phyloP scores from a whole-genome alignment of 192 early-diverging fungal genomes.

The Coemansia sp. region DNA sequence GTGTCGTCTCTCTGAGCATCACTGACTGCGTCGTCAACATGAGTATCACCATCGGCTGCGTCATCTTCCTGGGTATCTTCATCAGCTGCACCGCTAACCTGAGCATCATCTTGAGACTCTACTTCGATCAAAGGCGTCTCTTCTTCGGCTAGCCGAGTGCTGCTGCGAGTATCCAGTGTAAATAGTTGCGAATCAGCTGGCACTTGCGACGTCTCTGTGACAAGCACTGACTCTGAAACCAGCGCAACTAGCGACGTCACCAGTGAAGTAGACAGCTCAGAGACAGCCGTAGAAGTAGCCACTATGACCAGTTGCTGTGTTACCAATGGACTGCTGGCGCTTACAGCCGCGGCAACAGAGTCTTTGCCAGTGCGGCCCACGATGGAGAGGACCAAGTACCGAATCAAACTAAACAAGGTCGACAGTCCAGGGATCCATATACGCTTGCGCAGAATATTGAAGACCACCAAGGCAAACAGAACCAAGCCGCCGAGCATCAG shows the following conservation, averaged over 20 bases:
- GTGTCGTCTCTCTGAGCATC: background rate
- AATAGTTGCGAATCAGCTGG: background rate
- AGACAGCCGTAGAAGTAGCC: background rate
- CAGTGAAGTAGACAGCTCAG: background rate
- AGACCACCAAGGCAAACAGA: constrained; percentile 38
- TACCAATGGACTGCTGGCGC: background rate
- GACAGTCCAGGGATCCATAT: constrained; percentile 54
- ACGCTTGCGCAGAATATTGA: constrained; percentile 53
- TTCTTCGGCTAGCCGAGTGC: background rate
- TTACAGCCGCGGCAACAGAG: background rate
- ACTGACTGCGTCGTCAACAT: background rate
- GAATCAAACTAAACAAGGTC: constrained; percentile 22
- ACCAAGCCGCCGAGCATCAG: constrained; percentile 49
- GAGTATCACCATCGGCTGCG: background rate
- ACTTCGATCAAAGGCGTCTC: background rate
- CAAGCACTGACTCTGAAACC: background rate
- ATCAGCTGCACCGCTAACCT: too few relatives aligned
- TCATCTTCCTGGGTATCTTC: background rate
- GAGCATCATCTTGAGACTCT: background rate
- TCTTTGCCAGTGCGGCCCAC: background rate
- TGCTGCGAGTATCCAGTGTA: background rate
- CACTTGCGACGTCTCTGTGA: background rate
- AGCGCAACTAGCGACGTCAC: background rate
- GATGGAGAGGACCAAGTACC: constrained; percentile 24
- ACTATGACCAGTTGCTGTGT: background rate